A percentile compares a stretch with the other conserved stretches of the same genome.
These are phyloP conservation scores for Saccharomyces hybrid DNA, from an alignment of 1,139 yeast genomes.

Conservation along the genomic window DNA sequence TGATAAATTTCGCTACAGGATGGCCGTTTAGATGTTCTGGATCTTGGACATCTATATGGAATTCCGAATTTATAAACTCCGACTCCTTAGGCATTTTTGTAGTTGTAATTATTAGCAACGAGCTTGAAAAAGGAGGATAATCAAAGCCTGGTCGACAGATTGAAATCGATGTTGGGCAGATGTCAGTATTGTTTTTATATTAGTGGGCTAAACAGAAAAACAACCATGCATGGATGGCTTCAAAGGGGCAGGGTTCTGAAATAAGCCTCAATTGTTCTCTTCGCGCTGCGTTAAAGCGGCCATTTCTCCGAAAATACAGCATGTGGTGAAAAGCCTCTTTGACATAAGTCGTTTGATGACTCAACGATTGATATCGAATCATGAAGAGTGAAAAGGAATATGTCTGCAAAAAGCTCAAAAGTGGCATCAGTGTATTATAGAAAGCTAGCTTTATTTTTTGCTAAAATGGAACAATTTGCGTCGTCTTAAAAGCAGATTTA, in stretches of 20 bases:
- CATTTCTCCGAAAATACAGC: neutral
- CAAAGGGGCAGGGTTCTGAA: neutral
- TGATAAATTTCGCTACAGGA: slow-evolving; percentile 21
- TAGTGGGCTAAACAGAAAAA: neutral
- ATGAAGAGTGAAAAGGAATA: neutral
- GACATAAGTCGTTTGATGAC: neutral
- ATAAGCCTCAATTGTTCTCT: neutral
- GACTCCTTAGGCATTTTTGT: neutral
- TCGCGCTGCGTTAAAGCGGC: neutral
- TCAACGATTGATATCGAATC: neutral
- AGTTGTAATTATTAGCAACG: neutral
- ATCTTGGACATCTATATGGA: neutral
- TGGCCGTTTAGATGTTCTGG: slow-evolving; percentile 23
- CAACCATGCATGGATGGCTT: neutral
- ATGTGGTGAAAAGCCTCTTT: neutral
- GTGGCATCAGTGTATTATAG: too few species aligned
- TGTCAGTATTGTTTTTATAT: neutral
- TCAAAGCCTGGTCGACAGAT: neutral
- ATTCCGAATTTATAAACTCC: neutral
- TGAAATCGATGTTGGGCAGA: neutral
- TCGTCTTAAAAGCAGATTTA: too few species aligned
- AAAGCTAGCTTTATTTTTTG: too few species aligned
- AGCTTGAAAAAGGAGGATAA: neutral
- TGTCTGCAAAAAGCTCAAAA: neutral
- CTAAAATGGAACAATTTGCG: too few species aligned